Conservation (phyloP, 2,329 filamentous ascomycete genomes). For the Teratosphaeria zuluensis region DNA sequence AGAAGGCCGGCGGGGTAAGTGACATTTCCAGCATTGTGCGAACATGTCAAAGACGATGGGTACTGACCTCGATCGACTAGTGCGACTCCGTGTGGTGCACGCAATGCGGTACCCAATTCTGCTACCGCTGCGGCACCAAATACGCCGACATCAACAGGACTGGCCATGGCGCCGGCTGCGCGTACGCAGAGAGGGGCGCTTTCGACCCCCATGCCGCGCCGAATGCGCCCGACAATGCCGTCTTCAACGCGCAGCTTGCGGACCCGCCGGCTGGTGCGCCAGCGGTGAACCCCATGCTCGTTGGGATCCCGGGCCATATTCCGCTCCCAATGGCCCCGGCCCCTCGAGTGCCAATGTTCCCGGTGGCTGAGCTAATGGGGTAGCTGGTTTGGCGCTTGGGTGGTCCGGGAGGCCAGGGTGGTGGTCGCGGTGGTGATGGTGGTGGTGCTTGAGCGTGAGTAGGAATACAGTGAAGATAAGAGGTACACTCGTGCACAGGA, state of each 20-base stretch:
- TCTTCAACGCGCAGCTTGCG: not conserved
- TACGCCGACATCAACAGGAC: constrained; percentile 1
- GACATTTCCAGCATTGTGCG: too few relatives aligned
- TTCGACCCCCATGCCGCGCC: constrained; percentile 6
- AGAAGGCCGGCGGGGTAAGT: constrained; percentile 23
- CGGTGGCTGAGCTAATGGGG: too few relatives aligned
- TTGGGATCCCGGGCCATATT: too few relatives aligned
- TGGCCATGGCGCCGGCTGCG: constrained; percentile 5
- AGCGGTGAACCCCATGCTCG: too few relatives aligned
- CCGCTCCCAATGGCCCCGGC: too few relatives aligned
- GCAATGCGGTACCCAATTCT: constrained; percentile 4
- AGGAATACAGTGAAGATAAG: too few relatives aligned
- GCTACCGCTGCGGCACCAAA: constrained; percentile 3
- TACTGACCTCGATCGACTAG: not conserved
- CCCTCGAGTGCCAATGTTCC: too few relatives aligned
- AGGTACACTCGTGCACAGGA: too few relatives aligned
- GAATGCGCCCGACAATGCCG: not conserved
- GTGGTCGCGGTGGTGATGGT: constrained; percentile 21
- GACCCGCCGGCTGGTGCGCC: too few relatives aligned
- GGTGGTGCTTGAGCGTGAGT: constrained; percentile 19
- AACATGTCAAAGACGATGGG: not conserved
- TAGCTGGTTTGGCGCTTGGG: too few relatives aligned
- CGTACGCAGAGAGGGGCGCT: constrained; percentile 2
- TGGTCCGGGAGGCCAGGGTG: too few relatives aligned
- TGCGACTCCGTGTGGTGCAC: not conserved